A percentile compares a stretch with the other conserved stretches of the same genome.
Evolutionary conservation across 148 eudicot genomes (phyloP).

Genomic region (Heliosperma pusillum): DNA sequence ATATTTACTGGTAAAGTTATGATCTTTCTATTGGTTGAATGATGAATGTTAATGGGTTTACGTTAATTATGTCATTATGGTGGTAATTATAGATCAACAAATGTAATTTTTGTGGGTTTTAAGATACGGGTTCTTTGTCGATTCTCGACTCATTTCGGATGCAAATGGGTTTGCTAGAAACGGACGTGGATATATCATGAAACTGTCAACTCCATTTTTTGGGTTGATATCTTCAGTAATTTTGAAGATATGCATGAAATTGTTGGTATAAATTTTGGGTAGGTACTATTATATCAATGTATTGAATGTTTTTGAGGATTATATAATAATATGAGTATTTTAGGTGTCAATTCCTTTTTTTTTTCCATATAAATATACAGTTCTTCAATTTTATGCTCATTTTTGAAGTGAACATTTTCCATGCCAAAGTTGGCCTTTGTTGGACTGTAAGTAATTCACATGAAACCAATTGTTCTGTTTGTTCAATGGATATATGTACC

Average conservation of each 20-base stretch:
- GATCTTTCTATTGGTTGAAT: constrained; percentile 10
- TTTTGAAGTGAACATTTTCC: not conserved
- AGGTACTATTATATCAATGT: not conserved
- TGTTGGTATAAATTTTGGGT: not conserved
- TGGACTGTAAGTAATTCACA: not conserved
- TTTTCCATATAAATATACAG: too few species aligned
- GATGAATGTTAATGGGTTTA: constrained; percentile 11
- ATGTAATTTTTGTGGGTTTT: too few species aligned
- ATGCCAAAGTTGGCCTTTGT: not conserved
- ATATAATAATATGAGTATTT: not conserved
- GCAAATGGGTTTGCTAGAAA: not conserved
- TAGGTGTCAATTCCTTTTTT: not conserved
- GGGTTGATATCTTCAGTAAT: constrained; percentile 11
- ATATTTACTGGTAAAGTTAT: not conserved
- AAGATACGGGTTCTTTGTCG: not conserved
- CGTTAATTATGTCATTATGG: not conserved
- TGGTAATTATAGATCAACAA: too few species aligned
- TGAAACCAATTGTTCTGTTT: not conserved
- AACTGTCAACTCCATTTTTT: too few species aligned
- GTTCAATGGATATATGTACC: not conserved
- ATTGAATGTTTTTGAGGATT: not conserved
- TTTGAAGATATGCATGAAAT: not conserved
- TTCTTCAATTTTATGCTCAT: not conserved
- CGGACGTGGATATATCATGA: too few species aligned
- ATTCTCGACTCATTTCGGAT: not conserved